Base-by-base conservation (phyloP, 768 basidiomycete genomes). In the Suillus paluster region DNA sequence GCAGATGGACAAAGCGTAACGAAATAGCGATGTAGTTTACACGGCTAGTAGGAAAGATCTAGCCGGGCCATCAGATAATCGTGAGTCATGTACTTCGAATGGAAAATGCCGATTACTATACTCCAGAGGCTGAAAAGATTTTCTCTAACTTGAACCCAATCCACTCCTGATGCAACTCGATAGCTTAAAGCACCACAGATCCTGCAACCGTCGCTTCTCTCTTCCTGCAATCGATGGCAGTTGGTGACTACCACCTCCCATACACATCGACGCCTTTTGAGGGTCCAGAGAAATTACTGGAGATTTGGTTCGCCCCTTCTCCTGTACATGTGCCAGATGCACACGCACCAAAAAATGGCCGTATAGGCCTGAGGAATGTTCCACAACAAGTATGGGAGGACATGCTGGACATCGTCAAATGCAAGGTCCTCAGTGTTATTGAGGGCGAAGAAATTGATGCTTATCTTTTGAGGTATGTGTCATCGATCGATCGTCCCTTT, bases 321-420 rank as follows among this genome's bases (percentile, higher is more conserved):
- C 78, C 88, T 6, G 81, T 84, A 10, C 76, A 83, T 30, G 80
- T 92, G 10, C 85, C 87, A 38, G 79, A 78, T 64, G 77, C 80
- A 45, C 74, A 72, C 17, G 64, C 66, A 46, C 66, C 74, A 53
- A 66, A 54, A 49, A 76, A 78, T 65, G 81, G 77, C 71, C 86
- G 82, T 73, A 76, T 77, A 23, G 97, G 97, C 41, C 83, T 99
- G 49, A 82, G 96, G 61, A 84, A 80, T 67, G 88, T 99, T 38
- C 81, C 86, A 67, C 81, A 88, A 62, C 75, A 81, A 34, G 80
- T 91, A 36, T 99, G 97, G 97, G 95, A 97, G 78, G 92, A 94
- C 62, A 97, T 99, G 95, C 87, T 99, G 63, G 89, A 89, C 77
- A 92, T 97, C 66, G 97, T 99, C 73, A 89, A 92, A 73, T 99